A percentile compares a stretch with the other conserved stretches of the same genome.
Evolutionary conservation across 805 yeast species (phyloP).

Genomic region (Teunomyces lycoperdinae): DNA sequence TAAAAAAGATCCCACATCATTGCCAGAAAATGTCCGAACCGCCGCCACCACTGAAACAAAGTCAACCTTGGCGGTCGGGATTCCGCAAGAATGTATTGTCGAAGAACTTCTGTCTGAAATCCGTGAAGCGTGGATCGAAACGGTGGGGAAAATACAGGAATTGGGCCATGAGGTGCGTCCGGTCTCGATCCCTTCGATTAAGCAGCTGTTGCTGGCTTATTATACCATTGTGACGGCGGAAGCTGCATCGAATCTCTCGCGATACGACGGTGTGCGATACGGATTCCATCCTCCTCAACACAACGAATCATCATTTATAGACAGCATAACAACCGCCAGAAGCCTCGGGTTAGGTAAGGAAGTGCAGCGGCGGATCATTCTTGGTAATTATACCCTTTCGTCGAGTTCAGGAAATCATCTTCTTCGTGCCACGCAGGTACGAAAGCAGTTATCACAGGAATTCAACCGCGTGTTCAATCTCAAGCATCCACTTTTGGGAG

Average conservation of each 20-base stretch:
- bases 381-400: slow-evolving; percentile 85
- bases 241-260: slow-evolving; percentile 86
- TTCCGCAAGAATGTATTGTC: slow-evolving; percentile 65
- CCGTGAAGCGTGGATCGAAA: slow-evolving; percentile 43
- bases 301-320: slow-evolving; percentile 5
- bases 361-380: slow-evolving; percentile 74
- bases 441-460: slow-evolving; percentile 60
- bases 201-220: slow-evolving; percentile 70
- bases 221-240: slow-evolving; percentile 90
- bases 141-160: slow-evolving; percentile 43
- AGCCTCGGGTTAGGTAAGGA: slow-evolving; percentile 70
- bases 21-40: slow-evolving; percentile 36
- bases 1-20: slow-evolving; percentile 74
- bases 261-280: slow-evolving; percentile 88
- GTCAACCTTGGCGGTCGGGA: slow-evolving; percentile 53
- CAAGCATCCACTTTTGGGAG: slow-evolving; percentile 34
- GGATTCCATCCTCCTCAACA: slow-evolving; percentile 46
- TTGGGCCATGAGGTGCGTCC: slow-evolving; percentile 54
- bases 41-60: slow-evolving; percentile 11
- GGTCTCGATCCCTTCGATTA: slow-evolving; percentile 70
- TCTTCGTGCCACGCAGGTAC: slow-evolving; percentile 66
- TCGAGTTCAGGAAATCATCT: slow-evolving; percentile 75
- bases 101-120: slow-evolving; percentile 51
- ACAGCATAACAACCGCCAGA: slow-evolving; percentile 48
- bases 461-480: slow-evolving; percentile 59